Base-by-base conservation (phyloP, 2,329 filamentous ascomycete genomes). In the Diplodia scrobiculata region DNA sequence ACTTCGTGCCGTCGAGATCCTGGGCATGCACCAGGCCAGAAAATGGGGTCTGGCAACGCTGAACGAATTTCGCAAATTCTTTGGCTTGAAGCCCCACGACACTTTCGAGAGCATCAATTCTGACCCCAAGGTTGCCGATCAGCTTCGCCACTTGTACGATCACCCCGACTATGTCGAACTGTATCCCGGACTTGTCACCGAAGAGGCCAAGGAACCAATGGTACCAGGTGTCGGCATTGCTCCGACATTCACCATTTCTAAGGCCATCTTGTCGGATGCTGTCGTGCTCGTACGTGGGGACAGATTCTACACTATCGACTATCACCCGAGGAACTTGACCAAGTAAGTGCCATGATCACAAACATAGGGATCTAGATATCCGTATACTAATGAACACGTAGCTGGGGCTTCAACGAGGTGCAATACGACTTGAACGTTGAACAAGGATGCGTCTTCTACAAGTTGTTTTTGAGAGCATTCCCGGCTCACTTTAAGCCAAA, bases 51-150 rank as follows among this genome's bases (percentile, higher is more conserved):
- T 92, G 6, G 89, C 89, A 0, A 89, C 89, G 0, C 81, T 96
- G 65, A 95, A 95, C 74, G 91, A 95, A 79, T 95, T 94, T 81
- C 84, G 91, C 58, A 87, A 89, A 73, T 91, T 92, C 77, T 91
- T 93, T 70, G 88, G 88, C 1, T 79, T 96, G n/a, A 90, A 89
- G 78, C 84, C 86, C 0, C 88, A 95, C 73, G 86, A 89, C 34
- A 89, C 82, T 0, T 96, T 95, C 67, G 89, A 93, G 76, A 90
- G 92, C 60, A 92, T 94, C 80, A 95, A 93, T 77, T 87, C 88
- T 0, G 89, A 95, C 70, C 88, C 88, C 0, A 83, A 85, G 32
- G 84, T 93, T 25, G 85, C 89, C 2, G 82, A 88, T 54, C 80
- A 84, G 10, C 81, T 94, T 4, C 69, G 72, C 52, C 70, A 73